Evolutionary conservation across 805 yeast species (phyloP).

Genomic region (Ogataea henricii): DNA sequence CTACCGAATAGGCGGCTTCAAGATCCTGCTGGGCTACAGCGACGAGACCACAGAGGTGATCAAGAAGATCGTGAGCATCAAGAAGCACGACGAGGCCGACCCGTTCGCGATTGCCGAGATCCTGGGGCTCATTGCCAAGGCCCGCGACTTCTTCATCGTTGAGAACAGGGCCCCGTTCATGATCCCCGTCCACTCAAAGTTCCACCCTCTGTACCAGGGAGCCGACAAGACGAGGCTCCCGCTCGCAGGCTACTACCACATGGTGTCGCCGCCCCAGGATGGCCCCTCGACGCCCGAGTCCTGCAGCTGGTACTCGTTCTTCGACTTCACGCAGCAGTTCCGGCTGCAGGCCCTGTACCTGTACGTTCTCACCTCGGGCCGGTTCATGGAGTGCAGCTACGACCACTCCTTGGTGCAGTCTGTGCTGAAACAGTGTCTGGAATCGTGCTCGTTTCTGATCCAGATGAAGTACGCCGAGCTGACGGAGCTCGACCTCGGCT

Average conservation of each 20-base stretch:
- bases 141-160: conserved; percentile 25
- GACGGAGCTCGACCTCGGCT: conserved; percentile 17
- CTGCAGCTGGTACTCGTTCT: conserved; percentile 30
- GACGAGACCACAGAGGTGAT: conserved; percentile 29
- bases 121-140: conserved; percentile 25
- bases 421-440: conserved; percentile 21
- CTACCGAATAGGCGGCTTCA: conserved; percentile 25
- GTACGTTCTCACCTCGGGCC: conserved; percentile 35
- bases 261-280: conserved; percentile 16
- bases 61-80: conserved; percentile 26
- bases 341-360: conserved; percentile 40
- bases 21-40: conserved; percentile 32
- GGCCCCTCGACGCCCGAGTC: conserved; percentile 10
- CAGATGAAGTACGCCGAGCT: conserved; percentile 22
- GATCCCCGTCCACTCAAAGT: conserved; percentile 27
- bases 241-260: conserved; percentile 24
- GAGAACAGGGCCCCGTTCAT: conserved; percentile 27
- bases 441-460: conserved; percentile 26
- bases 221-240: conserved; percentile 24
- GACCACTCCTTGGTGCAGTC: conserved; percentile 20
- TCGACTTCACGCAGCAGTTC: conserved; percentile 30
- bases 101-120: conserved; percentile 23
- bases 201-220: conserved; percentile 33
- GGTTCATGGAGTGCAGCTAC: conserved; percentile 23
- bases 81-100: conserved; percentile 11